Evolutionary conservation across 768 basidiomycete genomes (phyloP), one percentile per base, ranked within the genome.

Genomic region (Termitomyces sp.): DNA sequence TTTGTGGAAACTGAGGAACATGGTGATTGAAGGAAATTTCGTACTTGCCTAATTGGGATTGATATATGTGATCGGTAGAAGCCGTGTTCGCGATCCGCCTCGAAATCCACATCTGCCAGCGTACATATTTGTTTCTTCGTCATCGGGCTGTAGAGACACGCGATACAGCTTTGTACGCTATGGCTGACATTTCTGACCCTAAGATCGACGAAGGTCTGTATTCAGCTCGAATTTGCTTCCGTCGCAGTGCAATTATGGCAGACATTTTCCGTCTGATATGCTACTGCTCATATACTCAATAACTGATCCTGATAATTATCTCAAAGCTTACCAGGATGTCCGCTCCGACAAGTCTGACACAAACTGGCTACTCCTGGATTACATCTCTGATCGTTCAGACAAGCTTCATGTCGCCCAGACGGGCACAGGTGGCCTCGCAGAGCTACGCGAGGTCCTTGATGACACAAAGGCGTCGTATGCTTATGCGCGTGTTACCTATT

Each of bases 341-440:
- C 87, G 95, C 64, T 80, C 78, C 61, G 87, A 92, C 80, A 94
- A 94, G 69, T 80, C 86, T 41, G 89, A 91, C 33, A 90, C 86
- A 34, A 97, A 91, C 71, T 98, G 94, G 94, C 69, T 95, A 47
- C 78, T 98, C 58, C 75, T 97, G 58, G 91, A 96, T 70, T 98
- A 98, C 72, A 88, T 89, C 81, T 80, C 80, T 67, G 89, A 91
- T 72, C 81, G 83, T 66, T 91, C 88, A 36, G 91, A 96, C 81
- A 91, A 83, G 69, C 84, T 97, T 65, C 71, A 75, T 63, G 76
- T 98, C 67, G 88, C 92, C 12, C 70, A 81, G 68, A 93, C 90
- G 22, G 95, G 95, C 54, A 80, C 83, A 27, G 91, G 89, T 37
- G 91, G 91, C 58, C 81, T 97, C 37, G 67, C 76, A 30, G 94